Evolutionary conservation across 2,329 filamentous ascomycete species (phyloP), one percentile per base, ranked within the genome.

Genomic region (Cordyceps fumosorosea): DNA sequence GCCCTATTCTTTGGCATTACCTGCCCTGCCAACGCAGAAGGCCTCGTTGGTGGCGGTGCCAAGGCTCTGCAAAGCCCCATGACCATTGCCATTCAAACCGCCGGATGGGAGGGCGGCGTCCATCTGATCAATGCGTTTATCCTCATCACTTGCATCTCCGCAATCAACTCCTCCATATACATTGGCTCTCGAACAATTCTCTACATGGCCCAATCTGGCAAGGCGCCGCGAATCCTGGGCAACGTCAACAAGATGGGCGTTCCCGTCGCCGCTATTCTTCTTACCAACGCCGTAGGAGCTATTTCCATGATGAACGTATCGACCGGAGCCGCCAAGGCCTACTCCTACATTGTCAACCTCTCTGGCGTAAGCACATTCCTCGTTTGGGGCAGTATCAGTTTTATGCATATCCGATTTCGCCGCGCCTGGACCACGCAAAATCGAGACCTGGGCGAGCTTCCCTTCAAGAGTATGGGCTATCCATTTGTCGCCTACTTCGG

Each of bases 101-200:
- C 89, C 1, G 89, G 89, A 1, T 92, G 88, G 83, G 74, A 88
- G 60, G 84, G 83, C 29, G 89, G 88, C 42, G 87, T 89, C 1
- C 85, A 93, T 69, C 81, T 93, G 1, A 89, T 93, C 76, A 93
- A 93, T 66, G 88, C 86, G 45, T 88, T 91, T 69, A 90, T 91
- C 68, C 81, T 93, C 56, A 77, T 90, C 10, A 90, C 89, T 14
- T 89, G 89, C 61, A 77, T 91, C 44, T 87, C 82, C 0, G 88
- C 89, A 20, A 83, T 88, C 67, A 93, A 93, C 74, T 86, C 84
- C 58, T 89, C 87, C 10, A 88, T 93, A 64, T 93, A 92, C 72
- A 90, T 93, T 66, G 86, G 85, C 51, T 89, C 87, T 3, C 84
- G 90, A 24, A 92, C 89, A 0, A 75, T 93, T 1, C 76, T 92